Percentiles rank a stretch among this genome's conserved stretches.
These are phyloP conservation scores for Sporothrix euskadiensis DNA, from an alignment of 2,329 filamentous ascomycete genomes.

Conservation along the genomic window DNA sequence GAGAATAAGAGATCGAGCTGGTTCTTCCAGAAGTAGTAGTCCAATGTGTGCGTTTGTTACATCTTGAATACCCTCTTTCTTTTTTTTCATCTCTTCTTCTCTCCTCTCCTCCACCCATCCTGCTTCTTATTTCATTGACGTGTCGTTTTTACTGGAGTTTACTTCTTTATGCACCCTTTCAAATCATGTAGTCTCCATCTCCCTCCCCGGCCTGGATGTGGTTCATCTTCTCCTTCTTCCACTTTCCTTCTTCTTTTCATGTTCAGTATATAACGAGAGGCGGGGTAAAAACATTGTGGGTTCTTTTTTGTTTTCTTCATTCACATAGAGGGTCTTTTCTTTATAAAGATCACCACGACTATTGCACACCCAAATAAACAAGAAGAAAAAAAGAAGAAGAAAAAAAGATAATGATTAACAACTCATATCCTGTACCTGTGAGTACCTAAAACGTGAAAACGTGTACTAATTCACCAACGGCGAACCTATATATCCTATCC, in stretches of 20 bases:
- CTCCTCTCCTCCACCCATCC: not conserved
- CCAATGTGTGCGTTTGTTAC: not conserved
- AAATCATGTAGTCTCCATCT: not conserved
- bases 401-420: not conserved
- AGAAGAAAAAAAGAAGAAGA: not conserved
- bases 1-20: constrained; percentile 67
- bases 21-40: constrained; percentile 34
- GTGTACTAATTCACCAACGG: not conserved
- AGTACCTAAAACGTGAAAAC: not conserved
- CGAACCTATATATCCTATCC: not conserved
- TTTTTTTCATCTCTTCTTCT: not conserved
- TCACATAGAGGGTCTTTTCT: constrained; percentile 20
- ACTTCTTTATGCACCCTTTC: not conserved
- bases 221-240: not conserved
- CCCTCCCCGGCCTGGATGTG: constrained; percentile 15
- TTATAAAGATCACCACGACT: constrained; percentile 6
- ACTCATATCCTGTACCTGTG: not conserved
- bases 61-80: constrained; percentile 6
- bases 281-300: constrained; percentile 12
- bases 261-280: constrained; percentile 26
- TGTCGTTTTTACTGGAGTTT: constrained; percentile 18
- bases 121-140: not conserved
- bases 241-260: not conserved
- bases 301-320: constrained; percentile 15
- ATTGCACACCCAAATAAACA: constrained; percentile 6